Evolutionary conservation across 2,329 filamentous ascomycete genomes (phyloP), one percentile per base, ranked within the genome.

Genomic region (Colletotrichum sansevieriae): DNA sequence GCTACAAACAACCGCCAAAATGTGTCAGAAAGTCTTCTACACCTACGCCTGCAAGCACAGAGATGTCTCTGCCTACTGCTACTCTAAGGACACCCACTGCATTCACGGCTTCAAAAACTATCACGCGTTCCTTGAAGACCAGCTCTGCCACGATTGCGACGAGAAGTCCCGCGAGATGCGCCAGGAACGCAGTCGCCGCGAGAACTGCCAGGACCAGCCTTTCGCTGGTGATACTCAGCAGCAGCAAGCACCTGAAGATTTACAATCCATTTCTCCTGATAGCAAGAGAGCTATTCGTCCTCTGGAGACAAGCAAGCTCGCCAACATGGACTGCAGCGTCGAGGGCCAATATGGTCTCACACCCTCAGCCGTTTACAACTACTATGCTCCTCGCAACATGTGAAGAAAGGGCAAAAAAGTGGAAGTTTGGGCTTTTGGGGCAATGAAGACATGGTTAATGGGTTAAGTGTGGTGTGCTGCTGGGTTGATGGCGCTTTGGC

Each of bases 291-390:
- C 49, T 5, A 49, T 70, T 25, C 63, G 70, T 25, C 68, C 70
- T 9, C 68, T 71, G 3, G 68, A 71, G 46, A 58, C 68, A 15
- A 68, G 60, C 60, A 63, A 63, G 51, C 41, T 72, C 22, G 46
- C 44, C 43, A 71, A 71, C 55, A 66, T 72, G 54, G 29, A 59
- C 22, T 58, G 64, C 74, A 75, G 71, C 71, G 63, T 52, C 71
- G 69, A 60, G 46, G 59, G 60, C 39, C 9, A 11, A 8, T 18
- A 47, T 15, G 62, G 49, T 35, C 35, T 69, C n/a, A 43, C 47
- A 8, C 66, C 66, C 11, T 46, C 41, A 18, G 49, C 43, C 1
- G 20, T 66, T 39, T 65, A 69, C 55, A 18, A 35, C 12, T 52
- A 65, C 47, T 59, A 54, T 37, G 55, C 18, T 37, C n/a, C 15